Conservation (phyloP, 352 stramenopile genomes). For the Pythium angustatum region DNA sequence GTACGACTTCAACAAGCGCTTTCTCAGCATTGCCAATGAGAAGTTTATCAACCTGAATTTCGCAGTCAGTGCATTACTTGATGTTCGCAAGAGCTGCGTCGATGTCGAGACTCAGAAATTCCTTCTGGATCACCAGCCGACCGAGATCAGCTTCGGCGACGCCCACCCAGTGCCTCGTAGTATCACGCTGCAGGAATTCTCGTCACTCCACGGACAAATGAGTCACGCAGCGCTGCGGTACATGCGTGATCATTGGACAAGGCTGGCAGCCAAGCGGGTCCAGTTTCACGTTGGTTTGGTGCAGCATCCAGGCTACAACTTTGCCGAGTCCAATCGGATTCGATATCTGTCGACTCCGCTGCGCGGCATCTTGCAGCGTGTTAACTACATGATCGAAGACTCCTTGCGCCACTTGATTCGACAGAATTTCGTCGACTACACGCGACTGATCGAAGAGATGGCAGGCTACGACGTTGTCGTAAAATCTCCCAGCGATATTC, state of each 20-base stretch:
- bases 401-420: conserved; percentile 62
- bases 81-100: conserved; percentile 70
- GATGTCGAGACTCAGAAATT: conserved; percentile 62
- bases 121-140: conserved; percentile 68
- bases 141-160: conserved; percentile 65
- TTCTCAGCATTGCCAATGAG: conserved; percentile 55
- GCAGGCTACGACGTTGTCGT: conserved; percentile 58
- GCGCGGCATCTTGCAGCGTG: conserved; percentile 61
- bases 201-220: conserved; percentile 65
- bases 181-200: conserved; percentile 75
- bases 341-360: conserved; percentile 66
- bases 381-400: conserved; percentile 86
- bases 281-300: conserved; percentile 59
- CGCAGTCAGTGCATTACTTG: conserved; percentile 67
- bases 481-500: conserved; percentile 46
- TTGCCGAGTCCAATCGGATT: conserved; percentile 60
- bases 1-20: conserved; percentile 78
- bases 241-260: conserved; percentile 82
- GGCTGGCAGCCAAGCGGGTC: conserved; percentile 71
- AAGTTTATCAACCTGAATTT: conserved; percentile 74
- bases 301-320: conserved; percentile 61
- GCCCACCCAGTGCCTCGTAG: conserved; percentile 48
- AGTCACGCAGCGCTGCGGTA: conserved; percentile 67
- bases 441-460: conserved; percentile 69
- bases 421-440: conserved; percentile 73